Conservation (phyloP, 2,329 filamentous ascomycete genomes). For the Diaporthe capsici region DNA sequence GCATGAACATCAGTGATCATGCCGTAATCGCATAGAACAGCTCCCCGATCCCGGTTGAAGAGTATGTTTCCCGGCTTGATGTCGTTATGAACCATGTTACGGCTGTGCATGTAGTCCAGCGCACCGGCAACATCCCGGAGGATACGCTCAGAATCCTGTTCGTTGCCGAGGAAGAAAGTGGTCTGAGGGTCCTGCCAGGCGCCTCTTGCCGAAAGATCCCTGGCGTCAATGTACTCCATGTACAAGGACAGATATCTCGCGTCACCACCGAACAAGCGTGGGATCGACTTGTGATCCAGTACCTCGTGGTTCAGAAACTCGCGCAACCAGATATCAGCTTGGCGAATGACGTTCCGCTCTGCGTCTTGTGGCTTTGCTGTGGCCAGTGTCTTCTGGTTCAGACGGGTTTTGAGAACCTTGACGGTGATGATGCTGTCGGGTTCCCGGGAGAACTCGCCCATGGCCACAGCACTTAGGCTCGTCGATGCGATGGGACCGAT, state of each 20-base stretch:
- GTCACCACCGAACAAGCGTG: slow-evolving; percentile 71
- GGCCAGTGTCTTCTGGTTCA: slow-evolving; percentile 47
- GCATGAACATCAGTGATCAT: slow-evolving; percentile 65
- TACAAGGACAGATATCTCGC: slow-evolving; percentile 72
- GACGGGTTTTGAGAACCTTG: slow-evolving; percentile 71
- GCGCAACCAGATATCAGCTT: slow-evolving; percentile 72
- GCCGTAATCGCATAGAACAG: slow-evolving; percentile 73
- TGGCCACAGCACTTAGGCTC: slow-evolving; percentile 69
- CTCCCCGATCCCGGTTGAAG: slow-evolving; percentile 70
- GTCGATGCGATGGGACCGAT: slow-evolving; percentile 70
- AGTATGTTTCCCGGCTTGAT: slow-evolving; percentile 75
- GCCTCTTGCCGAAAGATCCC: slow-evolving; percentile 64
- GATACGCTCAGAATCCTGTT: slow-evolving; percentile 65
- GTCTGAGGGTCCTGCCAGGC: slow-evolving; percentile 61
- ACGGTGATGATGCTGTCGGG: slow-evolving; percentile 70
- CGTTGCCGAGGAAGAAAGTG: slow-evolving; percentile 63
- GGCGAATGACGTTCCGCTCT: slow-evolving; percentile 69
- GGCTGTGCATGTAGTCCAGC: slow-evolving; percentile 68
- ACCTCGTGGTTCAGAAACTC: slow-evolving; percentile 70
- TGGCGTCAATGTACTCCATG: slow-evolving; percentile 73
- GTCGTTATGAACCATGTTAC: slow-evolving; percentile 71
- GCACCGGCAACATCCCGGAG: slow-evolving; percentile 68
- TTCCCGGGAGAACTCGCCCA: slow-evolving; percentile 66
- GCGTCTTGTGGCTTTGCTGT: slow-evolving; percentile 62
- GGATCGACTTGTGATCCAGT: slow-evolving; percentile 70